These are phyloP conservation scores for Phytophthora capsici DNA, from an alignment of 352 stramenopile species.

Conservation along the genomic window DNA sequence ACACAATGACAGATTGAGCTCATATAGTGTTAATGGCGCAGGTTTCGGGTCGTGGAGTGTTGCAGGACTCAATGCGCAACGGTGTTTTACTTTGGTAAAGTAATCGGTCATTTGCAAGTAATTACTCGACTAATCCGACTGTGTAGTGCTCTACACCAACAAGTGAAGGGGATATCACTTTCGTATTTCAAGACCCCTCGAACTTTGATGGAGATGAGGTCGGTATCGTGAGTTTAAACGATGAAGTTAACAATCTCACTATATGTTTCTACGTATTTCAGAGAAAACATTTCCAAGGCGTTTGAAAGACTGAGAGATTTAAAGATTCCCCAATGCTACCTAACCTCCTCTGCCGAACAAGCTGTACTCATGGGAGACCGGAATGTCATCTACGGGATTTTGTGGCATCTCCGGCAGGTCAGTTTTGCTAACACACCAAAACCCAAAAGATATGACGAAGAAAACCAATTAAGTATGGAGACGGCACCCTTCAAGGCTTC, in stretches of 20 bases:
- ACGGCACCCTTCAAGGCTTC: background rate
- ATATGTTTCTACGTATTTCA: conserved; percentile 7
- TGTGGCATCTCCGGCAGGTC: conserved; percentile 63
- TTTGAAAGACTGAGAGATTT: conserved; percentile 26
- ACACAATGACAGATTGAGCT: background rate
- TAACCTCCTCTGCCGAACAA: conserved; percentile 26
- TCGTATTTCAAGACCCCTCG: conserved; percentile 29
- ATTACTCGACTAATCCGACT: too few relatives aligned
- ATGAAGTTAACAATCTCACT: too few relatives aligned
- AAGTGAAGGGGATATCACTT: conserved; percentile 6
- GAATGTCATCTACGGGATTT: conserved; percentile 50
- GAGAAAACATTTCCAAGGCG: conserved; percentile 42
- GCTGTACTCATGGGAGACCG: conserved; percentile 51
- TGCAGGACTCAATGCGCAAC: conserved; percentile 49
- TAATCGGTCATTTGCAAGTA: background rate
- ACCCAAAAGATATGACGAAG: too few relatives aligned
- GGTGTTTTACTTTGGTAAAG: conserved; percentile 46
- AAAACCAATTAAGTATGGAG: too few relatives aligned
- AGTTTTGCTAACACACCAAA: background rate
- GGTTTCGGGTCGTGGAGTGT: conserved; percentile 20
- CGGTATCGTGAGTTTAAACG: background rate
- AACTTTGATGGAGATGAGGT: conserved; percentile 37
- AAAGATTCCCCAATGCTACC: conserved; percentile 22
- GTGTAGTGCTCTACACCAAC: conserved; percentile 1
- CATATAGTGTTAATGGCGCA: background rate